Percentiles rank a stretch among this genome's conserved stretches.
Conservation (phyloP, 768 basidiomycete species). For the Mycena rebaudengoi region DNA sequence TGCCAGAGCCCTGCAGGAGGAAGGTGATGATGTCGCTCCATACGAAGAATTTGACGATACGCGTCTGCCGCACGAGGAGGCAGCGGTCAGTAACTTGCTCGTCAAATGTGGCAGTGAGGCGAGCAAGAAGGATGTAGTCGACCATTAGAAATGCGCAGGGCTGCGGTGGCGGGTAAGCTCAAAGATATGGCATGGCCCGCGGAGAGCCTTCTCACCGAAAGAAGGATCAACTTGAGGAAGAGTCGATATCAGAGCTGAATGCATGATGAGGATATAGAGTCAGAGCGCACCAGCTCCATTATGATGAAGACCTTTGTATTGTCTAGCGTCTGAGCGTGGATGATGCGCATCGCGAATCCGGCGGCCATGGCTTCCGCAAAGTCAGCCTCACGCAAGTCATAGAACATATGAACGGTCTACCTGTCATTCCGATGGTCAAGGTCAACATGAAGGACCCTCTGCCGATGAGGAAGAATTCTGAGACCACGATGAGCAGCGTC, state of each 20-base stretch:
- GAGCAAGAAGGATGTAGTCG: conserved; percentile 60
- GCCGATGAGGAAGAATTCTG: not conserved
- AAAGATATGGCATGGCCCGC: not conserved
- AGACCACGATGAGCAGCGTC: not conserved
- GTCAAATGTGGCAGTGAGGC: conserved; percentile 42
- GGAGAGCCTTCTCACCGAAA: not conserved
- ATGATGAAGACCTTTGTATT: not conserved
- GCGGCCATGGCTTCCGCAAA: not conserved
- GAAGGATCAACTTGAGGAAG: not conserved
- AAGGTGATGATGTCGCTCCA: conserved; percentile 60
- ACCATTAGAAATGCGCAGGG: conserved; percentile 67
- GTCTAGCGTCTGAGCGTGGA: not conserved
- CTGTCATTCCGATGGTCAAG: not conserved
- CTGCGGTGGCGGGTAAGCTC: conserved; percentile 30
- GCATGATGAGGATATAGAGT: not conserved
- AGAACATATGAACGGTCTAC: not conserved
- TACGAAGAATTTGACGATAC: conserved; percentile 58
- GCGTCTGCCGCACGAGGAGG: conserved; percentile 45
- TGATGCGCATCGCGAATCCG: not conserved
- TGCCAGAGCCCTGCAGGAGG: conserved; percentile 54
- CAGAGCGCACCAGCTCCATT: conserved; percentile 3
- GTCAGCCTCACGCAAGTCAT: not conserved
- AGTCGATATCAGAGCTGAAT: not conserved
- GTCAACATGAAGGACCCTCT: not conserved
- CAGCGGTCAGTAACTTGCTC: conserved; percentile 46